A percentile compares a stretch with the other conserved stretches of the same genome.
phyloP scores from a whole-genome alignment of 108 stramenopile genomes.

The Fragilaria crotonensis region DNA sequence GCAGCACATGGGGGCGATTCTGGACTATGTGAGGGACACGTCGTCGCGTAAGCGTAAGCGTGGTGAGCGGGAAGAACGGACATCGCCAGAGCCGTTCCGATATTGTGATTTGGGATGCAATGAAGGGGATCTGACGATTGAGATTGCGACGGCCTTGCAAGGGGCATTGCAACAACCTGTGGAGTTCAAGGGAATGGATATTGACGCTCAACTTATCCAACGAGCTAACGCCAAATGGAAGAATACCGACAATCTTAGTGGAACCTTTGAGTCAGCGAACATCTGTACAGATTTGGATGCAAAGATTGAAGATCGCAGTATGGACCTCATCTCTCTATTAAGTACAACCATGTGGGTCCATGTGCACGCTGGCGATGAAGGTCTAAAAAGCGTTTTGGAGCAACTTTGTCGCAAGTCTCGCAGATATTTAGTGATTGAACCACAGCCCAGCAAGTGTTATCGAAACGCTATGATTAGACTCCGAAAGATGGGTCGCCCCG shows the following conservation, averaged over 20 bases:
- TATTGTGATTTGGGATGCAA: slow-evolving; percentile 57
- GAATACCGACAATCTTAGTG: not conserved
- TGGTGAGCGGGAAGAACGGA: not conserved
- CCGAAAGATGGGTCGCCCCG: slow-evolving; percentile 39
- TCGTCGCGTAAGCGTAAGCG: not conserved
- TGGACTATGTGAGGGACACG: not conserved
- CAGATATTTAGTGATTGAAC: slow-evolving; percentile 40
- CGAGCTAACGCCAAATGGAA: slow-evolving; percentile 29
- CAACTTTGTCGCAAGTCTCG: slow-evolving; percentile 32
- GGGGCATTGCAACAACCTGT: slow-evolving; percentile 3
- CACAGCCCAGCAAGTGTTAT: slow-evolving; percentile 42
- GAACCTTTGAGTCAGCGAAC: not conserved
- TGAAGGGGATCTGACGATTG: slow-evolving; percentile 43
- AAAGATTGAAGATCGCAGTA: slow-evolving; percentile 6
- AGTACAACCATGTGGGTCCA: slow-evolving; percentile 60
- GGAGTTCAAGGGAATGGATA: slow-evolving; percentile 36
- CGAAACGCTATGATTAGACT: slow-evolving; percentile 37
- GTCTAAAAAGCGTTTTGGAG: slow-evolving; percentile 22
- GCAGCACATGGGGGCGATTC: not conserved
- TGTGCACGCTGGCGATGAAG: slow-evolving; percentile 39
- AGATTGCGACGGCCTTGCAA: slow-evolving; percentile 15
- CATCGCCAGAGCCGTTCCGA: slow-evolving; percentile 9
- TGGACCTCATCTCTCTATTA: slow-evolving; percentile 46
- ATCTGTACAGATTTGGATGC: not conserved
- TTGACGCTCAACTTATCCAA: slow-evolving; percentile 33